phyloP scores from a whole-genome alignment of 495 filamentous ascomycete genomes.

The Aspergillus avenaceus region DNA sequence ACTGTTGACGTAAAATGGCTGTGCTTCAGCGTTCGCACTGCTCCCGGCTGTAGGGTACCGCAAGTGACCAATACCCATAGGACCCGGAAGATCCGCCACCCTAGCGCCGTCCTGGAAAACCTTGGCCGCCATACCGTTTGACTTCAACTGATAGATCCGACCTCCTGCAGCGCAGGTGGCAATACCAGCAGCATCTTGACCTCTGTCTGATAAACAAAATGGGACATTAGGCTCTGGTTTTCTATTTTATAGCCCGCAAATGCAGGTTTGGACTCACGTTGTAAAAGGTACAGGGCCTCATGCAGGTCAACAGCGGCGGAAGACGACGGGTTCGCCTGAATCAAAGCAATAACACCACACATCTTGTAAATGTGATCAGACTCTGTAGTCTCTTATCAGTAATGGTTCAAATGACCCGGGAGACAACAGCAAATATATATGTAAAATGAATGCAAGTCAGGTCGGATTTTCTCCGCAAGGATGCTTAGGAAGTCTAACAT shows the following conservation, averaged over 20 bases:
- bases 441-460: conserved; percentile 30
- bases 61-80: conserved; percentile 86
- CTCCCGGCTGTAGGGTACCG: conserved; percentile 89
- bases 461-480: conserved; percentile 41
- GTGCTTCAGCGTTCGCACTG: conserved; percentile 57
- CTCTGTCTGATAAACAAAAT: conserved; percentile 45
- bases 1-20: conserved; percentile 89
- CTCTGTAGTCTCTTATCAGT: conserved; percentile 21
- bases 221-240: neutral
- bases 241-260: neutral
- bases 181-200: conserved; percentile 91
- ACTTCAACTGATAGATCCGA: conserved; percentile 84
- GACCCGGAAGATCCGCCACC: conserved; percentile 75
- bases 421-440: conserved; percentile 8
- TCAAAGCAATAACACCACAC: conserved; percentile 85
- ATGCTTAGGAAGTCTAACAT: conserved; percentile 49
- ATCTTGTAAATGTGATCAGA: conserved; percentile 41
- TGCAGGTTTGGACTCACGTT: conserved; percentile 46
- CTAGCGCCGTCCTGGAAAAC: conserved; percentile 78
- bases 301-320: conserved; percentile 77
- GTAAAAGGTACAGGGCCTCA: conserved; percentile 84
- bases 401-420: neutral
- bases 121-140: conserved; percentile 86
- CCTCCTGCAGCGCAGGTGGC: conserved; percentile 71
- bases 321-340: conserved; percentile 63